Conservation (phyloP, 2,329 filamentous ascomycete species). For the Penicillium sp. region DNA sequence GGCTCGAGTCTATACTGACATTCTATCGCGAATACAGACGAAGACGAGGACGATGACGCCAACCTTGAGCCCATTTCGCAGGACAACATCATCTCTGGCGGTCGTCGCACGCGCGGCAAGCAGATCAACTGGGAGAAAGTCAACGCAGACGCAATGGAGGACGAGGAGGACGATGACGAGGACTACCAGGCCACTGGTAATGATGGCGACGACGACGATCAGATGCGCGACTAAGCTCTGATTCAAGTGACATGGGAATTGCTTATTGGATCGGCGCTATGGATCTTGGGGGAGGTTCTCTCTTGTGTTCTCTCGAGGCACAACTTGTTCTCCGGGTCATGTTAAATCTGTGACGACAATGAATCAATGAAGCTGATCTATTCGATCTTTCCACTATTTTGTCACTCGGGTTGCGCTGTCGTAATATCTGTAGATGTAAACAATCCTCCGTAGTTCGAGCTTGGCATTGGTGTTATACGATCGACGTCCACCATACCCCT, state of each 20-base stretch:
- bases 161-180: conserved; percentile 52
- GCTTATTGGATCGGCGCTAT: conserved; percentile 19
- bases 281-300: conserved; percentile 8
- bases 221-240: conserved; percentile 37
- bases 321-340: neutral
- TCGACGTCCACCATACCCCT: neutral
- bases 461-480: neutral
- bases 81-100: conserved; percentile 74
- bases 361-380: conserved; percentile 17
- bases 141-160: conserved; percentile 60
- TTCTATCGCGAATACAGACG: conserved; percentile 30
- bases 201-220: conserved; percentile 36
- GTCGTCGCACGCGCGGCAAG: conserved; percentile 83
- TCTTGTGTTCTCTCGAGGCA: conserved; percentile 3
- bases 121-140: conserved; percentile 92
- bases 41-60: conserved; percentile 69
- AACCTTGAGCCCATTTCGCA: conserved; percentile 88
- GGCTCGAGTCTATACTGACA: conserved; percentile 18
- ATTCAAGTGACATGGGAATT: conserved; percentile 15
- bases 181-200: conserved; percentile 20
- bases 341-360: conserved; percentile 11
- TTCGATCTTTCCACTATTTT: neutral
- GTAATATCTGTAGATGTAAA: neutral
- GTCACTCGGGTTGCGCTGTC: too few species aligned
- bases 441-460: neutral